phyloP scores from a whole-genome alignment of 805 yeast genomes.

The Suhomyces prunicola region DNA sequence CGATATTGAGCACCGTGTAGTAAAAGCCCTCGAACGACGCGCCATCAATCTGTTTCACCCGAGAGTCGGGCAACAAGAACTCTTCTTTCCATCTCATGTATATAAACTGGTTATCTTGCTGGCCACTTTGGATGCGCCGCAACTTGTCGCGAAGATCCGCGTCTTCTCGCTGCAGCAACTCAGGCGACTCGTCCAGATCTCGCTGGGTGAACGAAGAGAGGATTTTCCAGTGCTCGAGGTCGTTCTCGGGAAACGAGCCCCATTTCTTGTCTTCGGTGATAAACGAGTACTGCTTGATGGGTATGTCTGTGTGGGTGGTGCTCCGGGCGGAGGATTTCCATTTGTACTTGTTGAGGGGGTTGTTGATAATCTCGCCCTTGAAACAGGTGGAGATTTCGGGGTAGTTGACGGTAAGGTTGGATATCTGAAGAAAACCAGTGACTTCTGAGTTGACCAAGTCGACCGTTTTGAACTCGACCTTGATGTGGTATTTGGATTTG shows the following conservation, averaged over 20 bases:
- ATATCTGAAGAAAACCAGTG: conserved; percentile 62
- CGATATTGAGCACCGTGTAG: conserved; percentile 78
- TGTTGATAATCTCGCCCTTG: conserved; percentile 66
- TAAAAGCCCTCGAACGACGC: conserved; percentile 94
- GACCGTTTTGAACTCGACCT: conserved; percentile 67
- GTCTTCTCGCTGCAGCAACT: conserved; percentile 4
- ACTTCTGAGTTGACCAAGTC: conserved; percentile 47
- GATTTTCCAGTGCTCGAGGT: conserved; percentile 51
- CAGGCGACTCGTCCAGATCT: conserved; percentile 13
- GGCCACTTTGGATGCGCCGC: conserved; percentile 27
- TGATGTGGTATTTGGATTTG: conserved; percentile 58
- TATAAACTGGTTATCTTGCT: conserved; percentile 36
- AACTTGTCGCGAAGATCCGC: conserved; percentile 25
- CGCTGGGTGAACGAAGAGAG: conserved; percentile 51
- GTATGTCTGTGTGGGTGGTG: conserved; percentile 9
- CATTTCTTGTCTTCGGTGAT: conserved; percentile 57
- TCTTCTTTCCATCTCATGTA: conserved; percentile 97
- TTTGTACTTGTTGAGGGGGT: conserved; percentile 30
- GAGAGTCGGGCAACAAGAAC: conserved; percentile 78
- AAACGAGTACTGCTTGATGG: conserved; percentile 44
- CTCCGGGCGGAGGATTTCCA: conserved; percentile 16
- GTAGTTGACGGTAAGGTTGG: conserved; percentile 59
- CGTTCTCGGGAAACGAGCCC: conserved; percentile 44
- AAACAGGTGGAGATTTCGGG: conserved; percentile 70
- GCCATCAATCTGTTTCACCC: conserved; percentile 54